Percentiles rank a stretch among this genome's conserved stretches.
Conservation (phyloP, 2,329 filamentous ascomycete species). For the Hypomyces perniciosus region DNA sequence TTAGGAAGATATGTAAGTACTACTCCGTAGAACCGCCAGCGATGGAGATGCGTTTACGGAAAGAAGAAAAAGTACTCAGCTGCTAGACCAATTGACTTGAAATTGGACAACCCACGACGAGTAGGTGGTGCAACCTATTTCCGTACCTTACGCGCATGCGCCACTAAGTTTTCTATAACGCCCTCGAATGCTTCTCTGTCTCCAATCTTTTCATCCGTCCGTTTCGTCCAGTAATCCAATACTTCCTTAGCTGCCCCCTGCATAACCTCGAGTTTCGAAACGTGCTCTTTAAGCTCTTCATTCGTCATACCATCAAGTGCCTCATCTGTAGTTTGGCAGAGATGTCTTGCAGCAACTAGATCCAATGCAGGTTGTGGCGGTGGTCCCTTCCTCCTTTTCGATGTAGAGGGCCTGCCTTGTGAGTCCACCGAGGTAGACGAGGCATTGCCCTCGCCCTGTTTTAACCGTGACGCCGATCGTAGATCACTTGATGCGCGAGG, state of each 20-base stretch:
- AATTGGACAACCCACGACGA: constrained; percentile 12
- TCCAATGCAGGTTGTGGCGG: constrained; percentile 71
- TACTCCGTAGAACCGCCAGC: too few species aligned
- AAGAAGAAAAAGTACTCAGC: constrained; percentile 10
- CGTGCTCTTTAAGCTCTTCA: constrained; percentile 66
- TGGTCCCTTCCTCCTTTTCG: constrained; percentile 49
- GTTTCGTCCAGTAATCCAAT: constrained; percentile 82
- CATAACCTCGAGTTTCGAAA: constrained; percentile 61
- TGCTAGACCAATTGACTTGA: constrained; percentile 18
- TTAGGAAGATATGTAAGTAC: too few species aligned
- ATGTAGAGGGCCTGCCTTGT: constrained; percentile 45
- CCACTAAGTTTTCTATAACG: constrained; percentile 93
- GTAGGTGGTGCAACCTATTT: constrained; percentile 47
- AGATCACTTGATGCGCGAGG: constrained; percentile 51
- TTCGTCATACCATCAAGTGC: constrained; percentile 75
- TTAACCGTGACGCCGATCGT: constrained; percentile 40
- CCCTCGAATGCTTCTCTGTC: constrained; percentile 93
- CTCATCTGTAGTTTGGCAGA: constrained; percentile 79
- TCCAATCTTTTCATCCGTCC: constrained; percentile 77
- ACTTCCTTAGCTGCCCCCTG: constrained; percentile 68
- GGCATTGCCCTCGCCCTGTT: constrained; percentile 44
- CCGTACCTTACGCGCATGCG: constrained; percentile 78
- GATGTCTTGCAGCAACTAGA: constrained; percentile 66
- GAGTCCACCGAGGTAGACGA: constrained; percentile 56
- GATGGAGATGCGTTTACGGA: neutral